These are phyloP conservation scores for Globisporangium iwayamae DNA, from an alignment of 352 stramenopile genomes.

Conservation along the genomic window DNA sequence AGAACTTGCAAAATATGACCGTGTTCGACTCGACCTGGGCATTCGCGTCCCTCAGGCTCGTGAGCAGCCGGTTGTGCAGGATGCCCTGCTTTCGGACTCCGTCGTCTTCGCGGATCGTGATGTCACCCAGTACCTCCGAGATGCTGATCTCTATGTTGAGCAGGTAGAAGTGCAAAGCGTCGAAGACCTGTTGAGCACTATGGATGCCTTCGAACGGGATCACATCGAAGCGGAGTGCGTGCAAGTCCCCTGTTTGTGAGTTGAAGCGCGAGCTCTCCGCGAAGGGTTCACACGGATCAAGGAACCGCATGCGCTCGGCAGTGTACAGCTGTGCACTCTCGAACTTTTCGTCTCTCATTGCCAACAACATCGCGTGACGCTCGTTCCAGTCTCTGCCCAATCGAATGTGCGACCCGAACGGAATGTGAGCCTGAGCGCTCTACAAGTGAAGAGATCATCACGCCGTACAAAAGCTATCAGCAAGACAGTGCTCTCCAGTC, in stretches of 20 bases:
- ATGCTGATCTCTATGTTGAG: slow-evolving; percentile 10
- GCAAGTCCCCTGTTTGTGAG: background rate
- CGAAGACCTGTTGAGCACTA: background rate
- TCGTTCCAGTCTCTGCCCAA: slow-evolving; percentile 19
- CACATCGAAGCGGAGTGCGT: background rate
- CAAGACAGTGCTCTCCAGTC: background rate
- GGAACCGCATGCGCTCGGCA: slow-evolving; percentile 29
- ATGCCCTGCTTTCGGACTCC: background rate
- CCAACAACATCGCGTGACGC: slow-evolving; percentile 26
- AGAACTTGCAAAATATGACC: slow-evolving; percentile 6
- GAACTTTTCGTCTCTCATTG: slow-evolving; percentile 32
- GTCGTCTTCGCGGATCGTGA: background rate
- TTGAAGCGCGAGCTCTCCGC: background rate
- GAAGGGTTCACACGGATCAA: slow-evolving; percentile 28
- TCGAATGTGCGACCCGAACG: slow-evolving; percentile 17
- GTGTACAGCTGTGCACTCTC: slow-evolving; percentile 29
- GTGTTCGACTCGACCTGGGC: slow-evolving; percentile 10
- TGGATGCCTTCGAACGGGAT: background rate
- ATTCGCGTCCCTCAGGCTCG: background rate
- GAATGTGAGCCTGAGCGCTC: background rate
- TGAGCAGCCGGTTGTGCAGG: slow-evolving; percentile 1
- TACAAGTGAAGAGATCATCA: background rate
- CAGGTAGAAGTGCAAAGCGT: slow-evolving; percentile 2
- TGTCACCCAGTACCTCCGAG: background rate
- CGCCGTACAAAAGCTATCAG: background rate